Conservation (phyloP, 768 basidiomycete genomes). For the Boletus insuetus region DNA sequence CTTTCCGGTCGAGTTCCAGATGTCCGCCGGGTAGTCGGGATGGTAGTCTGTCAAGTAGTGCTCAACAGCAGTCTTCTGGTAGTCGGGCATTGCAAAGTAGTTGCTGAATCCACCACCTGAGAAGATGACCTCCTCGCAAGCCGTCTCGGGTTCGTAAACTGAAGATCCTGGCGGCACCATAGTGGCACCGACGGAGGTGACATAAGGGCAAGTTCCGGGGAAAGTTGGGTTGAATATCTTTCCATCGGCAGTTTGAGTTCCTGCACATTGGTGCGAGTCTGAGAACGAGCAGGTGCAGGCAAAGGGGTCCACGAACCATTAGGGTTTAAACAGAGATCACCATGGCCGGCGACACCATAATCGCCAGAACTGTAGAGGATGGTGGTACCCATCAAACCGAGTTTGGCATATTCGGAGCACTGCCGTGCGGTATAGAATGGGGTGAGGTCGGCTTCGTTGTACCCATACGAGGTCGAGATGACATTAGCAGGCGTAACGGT, state of each 20-base stretch:
- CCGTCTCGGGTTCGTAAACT: constrained; percentile 48
- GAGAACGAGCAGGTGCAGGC: neutral
- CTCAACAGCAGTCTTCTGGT: constrained; percentile 37
- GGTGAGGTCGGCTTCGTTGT: constrained; percentile 36
- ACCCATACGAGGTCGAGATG: constrained; percentile 41
- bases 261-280: neutral
- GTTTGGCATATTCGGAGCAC: constrained; percentile 46
- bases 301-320: constrained; percentile 1
- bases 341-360: constrained; percentile 39
- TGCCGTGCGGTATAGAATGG: constrained; percentile 39
- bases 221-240: constrained; percentile 51
- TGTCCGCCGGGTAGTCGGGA: constrained; percentile 20
- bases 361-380: constrained; percentile 46
- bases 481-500: constrained; percentile 35
- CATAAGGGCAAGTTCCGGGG: constrained; percentile 47
- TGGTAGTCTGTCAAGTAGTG: constrained; percentile 30
- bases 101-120: constrained; percentile 40
- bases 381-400: constrained; percentile 40
- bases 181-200: constrained; percentile 51
- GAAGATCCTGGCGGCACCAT: constrained; percentile 36
- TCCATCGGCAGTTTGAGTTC: constrained; percentile 36
- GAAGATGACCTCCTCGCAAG: constrained; percentile 43
- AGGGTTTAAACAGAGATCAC: constrained; percentile 6
- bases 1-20: constrained; percentile 30
- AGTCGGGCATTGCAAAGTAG: constrained; percentile 41